phyloP scores from a whole-genome alignment of 2,329 filamentous ascomycete genomes.

The Fusarium marasasianum region DNA sequence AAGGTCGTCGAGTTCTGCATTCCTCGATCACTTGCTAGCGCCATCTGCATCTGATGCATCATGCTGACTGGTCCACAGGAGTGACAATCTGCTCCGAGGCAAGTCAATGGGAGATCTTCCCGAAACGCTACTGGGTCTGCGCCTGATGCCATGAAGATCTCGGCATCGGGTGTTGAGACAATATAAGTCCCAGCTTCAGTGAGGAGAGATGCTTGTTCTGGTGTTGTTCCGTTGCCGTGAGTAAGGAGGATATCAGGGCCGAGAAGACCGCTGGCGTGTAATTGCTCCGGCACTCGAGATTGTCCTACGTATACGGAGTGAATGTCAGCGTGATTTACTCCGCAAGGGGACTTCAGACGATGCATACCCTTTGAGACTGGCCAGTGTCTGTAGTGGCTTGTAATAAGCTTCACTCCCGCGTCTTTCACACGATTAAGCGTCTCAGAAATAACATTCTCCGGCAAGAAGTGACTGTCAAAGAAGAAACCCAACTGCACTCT shows the following conservation, averaged over 20 bases:
- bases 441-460: background rate
- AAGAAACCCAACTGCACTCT: background rate
- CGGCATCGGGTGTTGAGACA: slow-evolving; percentile 2
- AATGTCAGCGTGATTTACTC: background rate
- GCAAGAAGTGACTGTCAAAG: slow-evolving; percentile 10
- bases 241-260: background rate
- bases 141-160: slow-evolving; percentile 7
- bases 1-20: background rate
- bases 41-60: slow-evolving; percentile 9
- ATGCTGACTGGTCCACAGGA: slow-evolving; percentile 5
- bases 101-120: background rate
- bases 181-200: background rate
- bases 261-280: background rate
- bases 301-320: background rate
- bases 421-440: background rate
- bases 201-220: slow-evolving; percentile 4
- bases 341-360: fast-evolving
- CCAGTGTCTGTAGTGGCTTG: slow-evolving; percentile 12
- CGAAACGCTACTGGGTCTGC: slow-evolving; percentile 1
- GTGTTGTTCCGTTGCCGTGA: slow-evolving; percentile 7
- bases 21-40: background rate
- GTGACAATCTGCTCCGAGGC: slow-evolving; percentile 4
- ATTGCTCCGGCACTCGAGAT: background rate
- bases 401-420: background rate
- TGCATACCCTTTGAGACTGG: background rate